phyloP scores from a whole-genome alignment of 116 monocot genomes.

The Trichopus zeylanicus region DNA sequence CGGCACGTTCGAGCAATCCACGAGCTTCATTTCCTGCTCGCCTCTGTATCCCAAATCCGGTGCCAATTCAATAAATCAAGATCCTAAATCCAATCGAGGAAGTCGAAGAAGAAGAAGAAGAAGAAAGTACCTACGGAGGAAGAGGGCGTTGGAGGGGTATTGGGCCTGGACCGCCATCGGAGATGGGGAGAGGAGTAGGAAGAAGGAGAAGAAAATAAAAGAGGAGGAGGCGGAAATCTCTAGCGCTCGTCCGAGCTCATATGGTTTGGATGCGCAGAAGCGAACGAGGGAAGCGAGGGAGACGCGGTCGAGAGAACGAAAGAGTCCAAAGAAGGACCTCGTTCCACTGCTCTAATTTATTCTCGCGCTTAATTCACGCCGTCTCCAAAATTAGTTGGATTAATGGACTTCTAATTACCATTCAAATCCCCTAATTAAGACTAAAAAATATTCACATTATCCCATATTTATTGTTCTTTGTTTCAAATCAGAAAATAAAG shows the following conservation, averaged over 20 bases:
- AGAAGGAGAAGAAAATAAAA: not conserved
- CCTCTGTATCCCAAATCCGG: constrained; percentile 11
- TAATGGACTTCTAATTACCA: too few relatives aligned
- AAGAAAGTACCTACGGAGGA: constrained; percentile 14
- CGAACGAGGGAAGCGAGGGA: not conserved
- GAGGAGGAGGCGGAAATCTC: not conserved
- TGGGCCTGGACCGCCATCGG: constrained; percentile 40
- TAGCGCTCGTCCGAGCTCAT: not conserved
- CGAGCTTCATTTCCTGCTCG: constrained; percentile 19
- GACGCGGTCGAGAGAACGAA: not conserved
- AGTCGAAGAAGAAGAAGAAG: not conserved
- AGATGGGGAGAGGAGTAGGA: constrained; percentile 5
- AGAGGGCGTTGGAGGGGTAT: constrained; percentile 28
- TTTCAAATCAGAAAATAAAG: too few relatives aligned
- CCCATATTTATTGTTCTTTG: too few relatives aligned
- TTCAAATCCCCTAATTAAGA: too few relatives aligned
- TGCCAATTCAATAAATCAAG: too few relatives aligned
- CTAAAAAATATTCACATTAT: too few relatives aligned
- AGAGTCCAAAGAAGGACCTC: constrained; percentile 1
- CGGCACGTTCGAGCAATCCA: constrained; percentile 2
- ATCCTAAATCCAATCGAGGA: not conserved
- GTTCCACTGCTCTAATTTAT: not conserved
- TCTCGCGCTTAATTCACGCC: too few relatives aligned
- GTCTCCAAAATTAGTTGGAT: too few relatives aligned
- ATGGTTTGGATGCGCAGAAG: not conserved